Evolutionary conservation across 257 asterid species (phyloP).

Genomic region (Sherardia arvensis): DNA sequence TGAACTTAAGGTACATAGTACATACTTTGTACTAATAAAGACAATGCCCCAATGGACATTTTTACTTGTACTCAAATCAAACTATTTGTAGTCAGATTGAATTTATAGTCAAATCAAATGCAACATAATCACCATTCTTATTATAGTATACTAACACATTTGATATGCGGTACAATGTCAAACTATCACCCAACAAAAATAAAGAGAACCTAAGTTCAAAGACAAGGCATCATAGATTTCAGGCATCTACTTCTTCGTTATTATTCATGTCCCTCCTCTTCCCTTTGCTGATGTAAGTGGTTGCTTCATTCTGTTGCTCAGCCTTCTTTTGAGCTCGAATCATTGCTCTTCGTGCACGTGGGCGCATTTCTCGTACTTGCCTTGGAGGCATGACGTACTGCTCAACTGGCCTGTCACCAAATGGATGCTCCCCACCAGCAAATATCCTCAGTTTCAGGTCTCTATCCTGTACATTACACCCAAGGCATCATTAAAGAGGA

Average conservation of each 20-base stretch:
- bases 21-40: no score
- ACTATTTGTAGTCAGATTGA: no score
- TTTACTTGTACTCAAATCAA: no score
- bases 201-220: neutral
- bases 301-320: no score
- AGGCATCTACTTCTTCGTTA: slow-evolving; percentile 31
- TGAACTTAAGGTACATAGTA: no score
- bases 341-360: slow-evolving; percentile 75
- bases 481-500: neutral
- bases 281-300: slow-evolving; percentile 48
- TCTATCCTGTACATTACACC: slow-evolving; percentile 45
- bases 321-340: no score
- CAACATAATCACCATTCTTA: no score
- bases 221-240: slow-evolving; percentile 7
- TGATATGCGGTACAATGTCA: no score
- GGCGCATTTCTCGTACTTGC: slow-evolving; percentile 88
- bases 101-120: no score
- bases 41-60: no score
- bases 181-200: neutral
- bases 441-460: slow-evolving; percentile 89
- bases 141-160: no score
- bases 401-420: slow-evolving; percentile 67
- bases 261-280: slow-evolving; percentile 46
- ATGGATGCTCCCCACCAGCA: slow-evolving; percentile 75
- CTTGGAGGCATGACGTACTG: slow-evolving; percentile 71